phyloP scores from a whole-genome alignment of 2,329 filamentous ascomycete species.

The Laburnicola sp. region DNA sequence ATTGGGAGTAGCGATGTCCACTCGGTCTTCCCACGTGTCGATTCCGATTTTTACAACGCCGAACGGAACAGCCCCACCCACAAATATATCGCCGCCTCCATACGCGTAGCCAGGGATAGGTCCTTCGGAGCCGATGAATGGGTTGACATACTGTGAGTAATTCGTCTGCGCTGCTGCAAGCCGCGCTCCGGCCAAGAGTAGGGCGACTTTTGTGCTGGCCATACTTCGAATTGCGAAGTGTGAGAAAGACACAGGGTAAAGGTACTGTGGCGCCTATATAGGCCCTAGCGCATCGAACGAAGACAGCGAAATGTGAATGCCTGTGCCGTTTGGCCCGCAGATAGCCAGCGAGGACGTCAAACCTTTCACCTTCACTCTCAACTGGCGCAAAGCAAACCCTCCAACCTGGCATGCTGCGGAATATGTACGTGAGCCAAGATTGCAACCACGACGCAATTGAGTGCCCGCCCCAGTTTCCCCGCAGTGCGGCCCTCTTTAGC shows the following conservation, averaged over 20 bases:
- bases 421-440: not conserved
- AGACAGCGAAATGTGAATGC: too few species aligned
- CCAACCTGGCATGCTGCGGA: not conserved
- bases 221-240: not conserved
- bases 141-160: constrained; percentile 53
- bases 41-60: constrained; percentile 43
- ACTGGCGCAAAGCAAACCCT: not conserved
- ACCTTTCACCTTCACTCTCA: too few species aligned
- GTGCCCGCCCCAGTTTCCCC: constrained; percentile 1
- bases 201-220: not conserved
- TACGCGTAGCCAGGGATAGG: constrained; percentile 50
- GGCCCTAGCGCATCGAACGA: too few species aligned
- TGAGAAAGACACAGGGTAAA: too few species aligned
- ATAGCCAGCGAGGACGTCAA: too few species aligned
- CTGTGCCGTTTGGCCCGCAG: too few species aligned
- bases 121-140: constrained; percentile 56
- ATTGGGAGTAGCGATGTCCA: constrained; percentile 30
- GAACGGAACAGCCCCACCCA: constrained; percentile 39
- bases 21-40: constrained; percentile 35
- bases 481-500: constrained; percentile 4
- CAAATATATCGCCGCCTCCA: constrained; percentile 43
- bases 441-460: not conserved
- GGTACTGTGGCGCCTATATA: too few species aligned
- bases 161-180: constrained; percentile 24
- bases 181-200: not conserved